phyloP scores from a whole-genome alignment of 805 yeast genomes.

The Priceomyces melissophilus region DNA sequence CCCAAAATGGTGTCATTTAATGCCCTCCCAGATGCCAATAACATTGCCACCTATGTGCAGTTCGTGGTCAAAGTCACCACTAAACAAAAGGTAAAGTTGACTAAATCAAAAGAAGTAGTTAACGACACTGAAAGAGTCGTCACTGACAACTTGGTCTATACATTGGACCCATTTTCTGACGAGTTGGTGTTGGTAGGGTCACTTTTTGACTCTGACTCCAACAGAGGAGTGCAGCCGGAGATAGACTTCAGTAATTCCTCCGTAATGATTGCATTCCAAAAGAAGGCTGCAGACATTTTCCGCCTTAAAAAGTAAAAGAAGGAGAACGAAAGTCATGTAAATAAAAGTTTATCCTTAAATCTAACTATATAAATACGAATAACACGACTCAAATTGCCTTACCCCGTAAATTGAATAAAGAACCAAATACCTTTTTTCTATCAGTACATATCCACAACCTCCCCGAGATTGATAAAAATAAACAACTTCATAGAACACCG shows the following conservation, averaged over 20 bases:
- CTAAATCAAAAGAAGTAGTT: slow-evolving; percentile 16
- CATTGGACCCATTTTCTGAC: slow-evolving; percentile 36
- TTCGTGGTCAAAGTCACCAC: slow-evolving; percentile 36
- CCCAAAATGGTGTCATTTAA: slow-evolving; percentile 75
- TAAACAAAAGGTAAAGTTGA: slow-evolving; percentile 33
- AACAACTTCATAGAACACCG: too few species aligned
- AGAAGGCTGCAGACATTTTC: slow-evolving; percentile 37
- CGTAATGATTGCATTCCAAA: slow-evolving; percentile 26
- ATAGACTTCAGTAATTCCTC: slow-evolving; percentile 14
- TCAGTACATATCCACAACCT: too few species aligned
- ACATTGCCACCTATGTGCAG: slow-evolving; percentile 36
- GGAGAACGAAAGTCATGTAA: neutral
- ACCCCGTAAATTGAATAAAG: too few species aligned
- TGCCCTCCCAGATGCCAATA: slow-evolving; percentile 51
- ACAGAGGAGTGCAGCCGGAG: slow-evolving; percentile 38
- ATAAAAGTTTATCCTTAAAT: too few species aligned
- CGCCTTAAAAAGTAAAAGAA: slow-evolving; percentile 16
- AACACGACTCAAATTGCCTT: too few species aligned
- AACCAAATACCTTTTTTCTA: too few species aligned
- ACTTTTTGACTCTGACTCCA: slow-evolving; percentile 35
- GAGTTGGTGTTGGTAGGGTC: slow-evolving; percentile 40
- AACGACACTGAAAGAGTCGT: slow-evolving; percentile 24
- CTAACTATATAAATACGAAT: too few species aligned
- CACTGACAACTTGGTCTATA: slow-evolving; percentile 36
- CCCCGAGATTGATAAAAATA: too few species aligned